Percentiles rank a stretch among this genome's conserved stretches.
These are phyloP conservation scores for Tolypocladium endophyticum DNA, from an alignment of 2,329 filamentous ascomycete genomes.

Conservation along the genomic window DNA sequence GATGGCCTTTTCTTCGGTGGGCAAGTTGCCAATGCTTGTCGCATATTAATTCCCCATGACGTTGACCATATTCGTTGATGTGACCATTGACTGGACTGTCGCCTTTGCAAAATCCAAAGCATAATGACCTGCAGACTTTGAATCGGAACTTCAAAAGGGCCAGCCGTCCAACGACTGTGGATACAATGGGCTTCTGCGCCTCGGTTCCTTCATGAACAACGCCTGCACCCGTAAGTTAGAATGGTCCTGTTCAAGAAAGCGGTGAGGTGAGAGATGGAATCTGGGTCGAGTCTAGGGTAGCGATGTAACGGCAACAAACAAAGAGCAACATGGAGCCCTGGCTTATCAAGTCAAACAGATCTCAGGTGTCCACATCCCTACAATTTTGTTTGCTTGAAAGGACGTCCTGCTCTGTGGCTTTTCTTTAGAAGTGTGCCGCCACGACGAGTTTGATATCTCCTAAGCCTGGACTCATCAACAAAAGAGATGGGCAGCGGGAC, in stretches of 20 bases:
- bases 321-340: neutral
- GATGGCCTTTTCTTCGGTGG: neutral
- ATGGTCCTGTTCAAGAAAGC: neutral
- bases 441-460: neutral
- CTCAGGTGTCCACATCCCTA: neutral
- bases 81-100: neutral
- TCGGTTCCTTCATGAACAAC: neutral
- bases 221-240: neutral
- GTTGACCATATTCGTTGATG: neutral
- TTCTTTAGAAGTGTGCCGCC: neutral
- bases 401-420: neutral
- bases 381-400: neutral
- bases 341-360: neutral
- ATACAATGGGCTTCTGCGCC: neutral
- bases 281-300: neutral
- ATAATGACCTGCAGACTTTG: too few species aligned
- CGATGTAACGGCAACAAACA: too few species aligned
- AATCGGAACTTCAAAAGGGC: neutral
- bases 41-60: neutral
- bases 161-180: too few species aligned
- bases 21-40: neutral
- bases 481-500: neutral
- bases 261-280: neutral
- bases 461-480: neutral
- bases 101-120: neutral